Evolutionary conservation across 2,329 filamentous ascomycete species (phyloP).

Genomic region (Pseudogymnoascus sp.): DNA sequence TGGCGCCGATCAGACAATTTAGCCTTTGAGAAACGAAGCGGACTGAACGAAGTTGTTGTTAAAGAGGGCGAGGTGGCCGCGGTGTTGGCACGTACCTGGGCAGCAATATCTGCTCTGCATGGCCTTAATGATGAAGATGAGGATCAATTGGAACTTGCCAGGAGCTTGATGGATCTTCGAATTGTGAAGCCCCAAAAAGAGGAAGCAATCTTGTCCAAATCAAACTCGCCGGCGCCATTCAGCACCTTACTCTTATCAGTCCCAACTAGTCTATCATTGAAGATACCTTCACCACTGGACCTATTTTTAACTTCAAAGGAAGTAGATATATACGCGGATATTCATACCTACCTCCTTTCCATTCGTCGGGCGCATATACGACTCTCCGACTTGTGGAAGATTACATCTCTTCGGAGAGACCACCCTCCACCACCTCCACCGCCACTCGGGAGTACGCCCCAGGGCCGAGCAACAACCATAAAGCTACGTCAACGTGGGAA

Average conservation of each 20-base stretch:
- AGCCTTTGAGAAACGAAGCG: constrained; percentile 47
- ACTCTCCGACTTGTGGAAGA: constrained; percentile 79
- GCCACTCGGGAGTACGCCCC: constrained; percentile 50
- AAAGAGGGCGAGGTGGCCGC: constrained; percentile 82
- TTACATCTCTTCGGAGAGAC: constrained; percentile 66
- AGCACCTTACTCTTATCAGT: constrained; percentile 74
- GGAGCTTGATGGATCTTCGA: constrained; percentile 62
- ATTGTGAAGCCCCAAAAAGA: constrained; percentile 40
- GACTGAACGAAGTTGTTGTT: constrained; percentile 55
- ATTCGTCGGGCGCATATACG: constrained; percentile 80
- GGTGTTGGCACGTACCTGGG: constrained; percentile 70
- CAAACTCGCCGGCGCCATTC: constrained; percentile 43
- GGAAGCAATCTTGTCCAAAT: constrained; percentile 25
- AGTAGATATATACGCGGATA: constrained; percentile 68
- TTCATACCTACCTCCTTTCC: constrained; percentile 80
- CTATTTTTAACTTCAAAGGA: constrained; percentile 75
- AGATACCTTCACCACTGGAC: constrained; percentile 71
- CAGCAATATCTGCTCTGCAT: constrained; percentile 66
- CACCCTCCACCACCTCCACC: constrained; percentile 64
- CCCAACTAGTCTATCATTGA: constrained; percentile 60
- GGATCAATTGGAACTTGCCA: constrained; percentile 67
- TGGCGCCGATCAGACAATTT: constrained; percentile 57
- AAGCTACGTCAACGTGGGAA: constrained; percentile 57
- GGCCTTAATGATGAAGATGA: constrained; percentile 66
- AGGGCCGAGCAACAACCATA: constrained; percentile 51